A percentile compares a stretch with the other conserved stretches of the same genome.
phyloP scores from a whole-genome alignment of 2,329 filamentous ascomycete species.

The Hirsutella thompsonii region DNA sequence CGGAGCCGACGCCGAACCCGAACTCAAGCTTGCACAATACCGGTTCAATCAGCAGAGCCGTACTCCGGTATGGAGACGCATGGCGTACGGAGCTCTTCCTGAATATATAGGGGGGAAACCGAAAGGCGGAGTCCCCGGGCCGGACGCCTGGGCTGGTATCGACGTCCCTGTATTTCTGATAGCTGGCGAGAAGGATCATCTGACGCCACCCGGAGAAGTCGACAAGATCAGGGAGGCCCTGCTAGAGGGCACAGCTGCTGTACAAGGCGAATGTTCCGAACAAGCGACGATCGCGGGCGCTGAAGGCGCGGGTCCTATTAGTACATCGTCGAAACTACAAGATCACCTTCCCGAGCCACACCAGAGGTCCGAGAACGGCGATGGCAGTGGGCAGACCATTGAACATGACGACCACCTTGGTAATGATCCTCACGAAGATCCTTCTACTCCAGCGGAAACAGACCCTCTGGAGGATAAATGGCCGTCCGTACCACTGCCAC shows the following conservation, averaged over 20 bases:
- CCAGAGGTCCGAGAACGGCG: not conserved
- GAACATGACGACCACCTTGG: conserved; percentile 14
- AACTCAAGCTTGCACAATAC: conserved; percentile 55
- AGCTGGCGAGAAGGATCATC: conserved; percentile 60
- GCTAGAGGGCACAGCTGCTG: conserved; percentile 3
- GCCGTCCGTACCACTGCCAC: conserved; percentile 24
- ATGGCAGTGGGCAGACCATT: not conserved
- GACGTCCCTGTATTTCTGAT: conserved; percentile 65
- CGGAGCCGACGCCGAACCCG: conserved; percentile 49
- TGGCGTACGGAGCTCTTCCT: conserved; percentile 62
- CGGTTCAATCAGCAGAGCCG: conserved; percentile 73
- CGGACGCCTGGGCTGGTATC: conserved; percentile 59
- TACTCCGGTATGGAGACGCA: conserved; percentile 70
- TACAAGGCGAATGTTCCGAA: not conserved
- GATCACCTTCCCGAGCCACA: conserved; percentile 18
- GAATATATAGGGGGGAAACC: conserved; percentile 38
- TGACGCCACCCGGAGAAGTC: conserved; percentile 62
- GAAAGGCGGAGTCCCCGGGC: conserved; percentile 53
- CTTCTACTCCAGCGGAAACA: conserved; percentile 32
- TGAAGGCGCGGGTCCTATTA: conserved; percentile 35
- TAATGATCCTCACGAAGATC: conserved; percentile 25
- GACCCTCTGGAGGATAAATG: conserved; percentile 1
- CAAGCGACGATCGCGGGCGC: conserved; percentile 14
- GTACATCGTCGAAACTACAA: conserved; percentile 17
- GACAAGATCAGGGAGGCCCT: conserved; percentile 46